A percentile compares a stretch with the other conserved stretches of the same genome.
phyloP scores from a whole-genome alignment of 768 basidiomycete genomes.

The Clavaria fumosa region DNA sequence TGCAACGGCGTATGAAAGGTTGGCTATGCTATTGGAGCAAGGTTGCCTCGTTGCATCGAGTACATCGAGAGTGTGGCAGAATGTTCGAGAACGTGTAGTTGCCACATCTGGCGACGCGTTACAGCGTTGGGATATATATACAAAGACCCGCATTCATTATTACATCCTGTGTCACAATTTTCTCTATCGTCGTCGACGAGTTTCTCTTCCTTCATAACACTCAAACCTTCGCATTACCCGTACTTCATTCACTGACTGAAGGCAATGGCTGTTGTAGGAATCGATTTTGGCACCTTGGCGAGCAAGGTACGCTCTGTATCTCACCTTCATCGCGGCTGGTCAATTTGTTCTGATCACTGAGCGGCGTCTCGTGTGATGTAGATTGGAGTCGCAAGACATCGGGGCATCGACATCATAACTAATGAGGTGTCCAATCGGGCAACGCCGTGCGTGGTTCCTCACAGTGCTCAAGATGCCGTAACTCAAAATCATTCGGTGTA shows the following conservation, averaged over 20 bases:
- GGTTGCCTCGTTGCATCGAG: too few species aligned
- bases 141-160: neutral
- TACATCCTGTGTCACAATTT: neutral
- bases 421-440: conserved; percentile 97
- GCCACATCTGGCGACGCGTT: too few species aligned
- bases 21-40: too few species aligned
- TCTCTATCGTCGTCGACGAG: neutral
- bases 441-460: conserved; percentile 59
- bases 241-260: conserved; percentile 13
- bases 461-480: neutral
- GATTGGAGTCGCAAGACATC: conserved; percentile 92
- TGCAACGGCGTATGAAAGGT: too few species aligned
- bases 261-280: conserved; percentile 83
- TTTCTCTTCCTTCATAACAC: neutral
- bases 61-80: neutral
- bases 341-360: conserved; percentile 2
- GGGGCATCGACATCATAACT: conserved; percentile 96
- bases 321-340: conserved; percentile 6
- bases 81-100: conserved; percentile 1
- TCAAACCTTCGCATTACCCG: conserved; percentile 8
- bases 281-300: conserved; percentile 84
- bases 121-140: too few species aligned
- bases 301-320: conserved; percentile 46
- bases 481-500: conserved; percentile 22
- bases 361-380: conserved; percentile 17